Evolutionary conservation across 2,329 filamentous ascomycete species (phyloP).

Genomic region (Plenodomus lindquistii): DNA sequence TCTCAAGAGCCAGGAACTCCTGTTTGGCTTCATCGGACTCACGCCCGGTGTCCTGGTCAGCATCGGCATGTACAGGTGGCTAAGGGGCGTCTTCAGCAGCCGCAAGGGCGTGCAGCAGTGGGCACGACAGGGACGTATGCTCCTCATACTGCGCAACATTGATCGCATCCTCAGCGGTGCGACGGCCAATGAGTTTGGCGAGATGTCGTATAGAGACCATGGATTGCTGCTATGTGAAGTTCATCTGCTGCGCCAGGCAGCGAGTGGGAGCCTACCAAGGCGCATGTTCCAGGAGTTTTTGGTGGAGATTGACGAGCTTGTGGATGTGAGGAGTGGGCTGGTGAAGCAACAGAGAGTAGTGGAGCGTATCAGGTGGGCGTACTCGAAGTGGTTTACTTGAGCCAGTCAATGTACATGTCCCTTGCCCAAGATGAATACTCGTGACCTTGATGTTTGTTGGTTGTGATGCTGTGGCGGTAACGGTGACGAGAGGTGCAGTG

Average conservation of each 20-base stretch:
- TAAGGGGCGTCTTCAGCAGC: constrained; percentile 70
- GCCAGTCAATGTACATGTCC: background rate
- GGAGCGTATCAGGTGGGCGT: constrained; percentile 87
- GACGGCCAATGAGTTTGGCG: constrained; percentile 68
- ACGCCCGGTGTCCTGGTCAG: constrained; percentile 91
- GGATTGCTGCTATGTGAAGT: constrained; percentile 88
- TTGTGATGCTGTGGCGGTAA: constrained; percentile 1
- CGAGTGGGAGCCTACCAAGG: constrained; percentile 68
- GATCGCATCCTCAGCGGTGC: constrained; percentile 65
- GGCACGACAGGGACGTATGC: constrained; percentile 68
- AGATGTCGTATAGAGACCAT: constrained; percentile 89
- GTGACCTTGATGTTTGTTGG: background rate
- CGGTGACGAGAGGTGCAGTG: background rate
- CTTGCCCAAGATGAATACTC: background rate
- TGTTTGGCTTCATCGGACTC: constrained; percentile 94
- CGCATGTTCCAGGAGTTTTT: constrained; percentile 82
- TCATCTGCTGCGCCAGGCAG: constrained; percentile 75
- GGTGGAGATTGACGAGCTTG: constrained; percentile 83
- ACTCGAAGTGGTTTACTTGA: constrained; percentile 69
- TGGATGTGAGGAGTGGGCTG: constrained; percentile 77
- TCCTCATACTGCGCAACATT: constrained; percentile 84
- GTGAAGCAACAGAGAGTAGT: constrained; percentile 77
- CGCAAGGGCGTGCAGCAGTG: constrained; percentile 69
- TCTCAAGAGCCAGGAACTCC: constrained; percentile 92
- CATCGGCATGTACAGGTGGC: constrained; percentile 72